A percentile compares a stretch with the other conserved stretches of the same genome.
Conservation (phyloP, 2,329 filamentous ascomycete genomes). For the Hypoxylon sp. region DNA sequence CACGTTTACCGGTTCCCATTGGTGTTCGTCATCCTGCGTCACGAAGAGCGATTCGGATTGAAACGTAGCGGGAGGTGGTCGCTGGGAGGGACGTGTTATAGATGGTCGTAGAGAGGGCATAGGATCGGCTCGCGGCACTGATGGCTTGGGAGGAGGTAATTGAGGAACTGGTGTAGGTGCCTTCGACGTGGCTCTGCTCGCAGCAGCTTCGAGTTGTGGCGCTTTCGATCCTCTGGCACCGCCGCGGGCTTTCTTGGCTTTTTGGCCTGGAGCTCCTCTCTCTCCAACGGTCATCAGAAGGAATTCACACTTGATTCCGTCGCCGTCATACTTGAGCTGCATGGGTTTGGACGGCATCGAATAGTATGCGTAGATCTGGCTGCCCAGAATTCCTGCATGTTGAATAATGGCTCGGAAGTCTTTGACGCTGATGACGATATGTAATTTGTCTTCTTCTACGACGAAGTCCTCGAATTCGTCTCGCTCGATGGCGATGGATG, state of each 20-base stretch:
- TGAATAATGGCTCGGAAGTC: slow-evolving; percentile 82
- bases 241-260: slow-evolving; percentile 53
- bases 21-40: slow-evolving; percentile 71
- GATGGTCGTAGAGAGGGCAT: slow-evolving; percentile 50
- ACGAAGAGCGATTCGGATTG: slow-evolving; percentile 76
- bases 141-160: slow-evolving; percentile 48
- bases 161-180: slow-evolving; percentile 46
- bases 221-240: slow-evolving; percentile 52
- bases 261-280: slow-evolving; percentile 57
- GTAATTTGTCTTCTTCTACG: slow-evolving; percentile 73
- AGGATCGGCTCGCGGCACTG: slow-evolving; percentile 50
- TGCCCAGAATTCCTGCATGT: slow-evolving; percentile 75
- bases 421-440: slow-evolving; percentile 83
- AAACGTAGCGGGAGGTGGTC: slow-evolving; percentile 64
- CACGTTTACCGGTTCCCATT: slow-evolving; percentile 75
- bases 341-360: slow-evolving; percentile 76
- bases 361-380: slow-evolving; percentile 73
- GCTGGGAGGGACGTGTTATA: slow-evolving; percentile 58
- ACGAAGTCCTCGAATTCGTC: slow-evolving; percentile 80
- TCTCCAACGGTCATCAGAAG: slow-evolving; percentile 85
- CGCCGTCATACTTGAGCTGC: slow-evolving; percentile 74
- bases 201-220: slow-evolving; percentile 58
- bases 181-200: slow-evolving; percentile 53
- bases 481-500: slow-evolving; percentile 78
- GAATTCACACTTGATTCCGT: slow-evolving; percentile 77